phyloP scores from a whole-genome alignment of 139 green algal genomes.

The Mesostigma viride region DNA sequence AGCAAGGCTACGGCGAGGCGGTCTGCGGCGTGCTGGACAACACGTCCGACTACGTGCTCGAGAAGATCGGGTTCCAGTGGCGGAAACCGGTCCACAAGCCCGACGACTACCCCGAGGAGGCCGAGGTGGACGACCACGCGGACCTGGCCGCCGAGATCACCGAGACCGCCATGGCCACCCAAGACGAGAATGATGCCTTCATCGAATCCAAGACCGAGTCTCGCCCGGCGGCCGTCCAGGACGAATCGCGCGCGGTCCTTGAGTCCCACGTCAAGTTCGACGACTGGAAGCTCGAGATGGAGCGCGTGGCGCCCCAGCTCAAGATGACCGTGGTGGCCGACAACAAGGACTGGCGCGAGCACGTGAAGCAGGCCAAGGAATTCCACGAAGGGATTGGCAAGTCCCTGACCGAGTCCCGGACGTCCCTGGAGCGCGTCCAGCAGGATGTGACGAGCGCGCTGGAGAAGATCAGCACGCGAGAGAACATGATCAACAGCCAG shows the following conservation, averaged over 20 bases:
- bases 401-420: constrained; percentile 40
- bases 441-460: constrained; percentile 40
- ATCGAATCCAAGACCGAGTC: no score
- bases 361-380: constrained; percentile 53
- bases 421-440: no score
- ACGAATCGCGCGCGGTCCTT: no score
- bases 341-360: constrained; percentile 57
- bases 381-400: constrained; percentile 38
- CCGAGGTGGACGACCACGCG: constrained; percentile 18
- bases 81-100: constrained; percentile 35
- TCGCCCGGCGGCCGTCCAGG: no score
- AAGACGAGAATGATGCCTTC: no score
- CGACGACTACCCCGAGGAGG: constrained; percentile 30
- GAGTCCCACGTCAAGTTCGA: constrained; percentile 51
- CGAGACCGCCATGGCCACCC: no score
- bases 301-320: constrained; percentile 56
- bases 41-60: constrained; percentile 44
- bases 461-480: constrained; percentile 55
- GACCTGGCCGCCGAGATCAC: constrained; percentile 30
- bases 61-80: constrained; percentile 36
- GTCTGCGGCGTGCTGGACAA: constrained; percentile 47
- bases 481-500: constrained; percentile 56
- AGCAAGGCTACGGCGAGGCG: constrained; percentile 44
- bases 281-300: constrained; percentile 55
- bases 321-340: constrained; percentile 47